A percentile compares a stretch with the other conserved stretches of the same genome.
Conservation (phyloP, 768 basidiomycete genomes). For the Trametes villosa region DNA sequence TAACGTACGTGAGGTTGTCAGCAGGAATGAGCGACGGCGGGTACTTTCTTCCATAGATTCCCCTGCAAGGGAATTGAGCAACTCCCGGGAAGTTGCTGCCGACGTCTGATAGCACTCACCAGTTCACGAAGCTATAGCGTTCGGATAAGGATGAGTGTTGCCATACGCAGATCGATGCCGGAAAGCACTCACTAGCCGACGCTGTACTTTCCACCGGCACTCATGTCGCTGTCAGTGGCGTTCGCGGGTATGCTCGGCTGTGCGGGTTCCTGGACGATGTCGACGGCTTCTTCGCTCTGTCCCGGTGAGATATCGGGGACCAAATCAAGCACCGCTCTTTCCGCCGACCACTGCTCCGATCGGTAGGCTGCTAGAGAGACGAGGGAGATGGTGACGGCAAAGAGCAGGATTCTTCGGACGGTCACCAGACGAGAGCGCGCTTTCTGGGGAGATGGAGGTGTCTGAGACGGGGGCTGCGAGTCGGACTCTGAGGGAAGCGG, state of each 20-base stretch:
- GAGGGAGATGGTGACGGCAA: conserved; percentile 42
- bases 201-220: conserved; percentile 64
- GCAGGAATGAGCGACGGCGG: conserved; percentile 84
- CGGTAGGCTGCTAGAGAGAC: conserved; percentile 48
- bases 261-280: conserved; percentile 5
- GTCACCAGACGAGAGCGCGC: conserved; percentile 33
- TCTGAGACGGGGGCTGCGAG: conserved; percentile 19
- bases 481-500: conserved; percentile 34
- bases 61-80: conserved; percentile 52
- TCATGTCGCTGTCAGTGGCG: conserved; percentile 40
- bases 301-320: conserved; percentile 4
- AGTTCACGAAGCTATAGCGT: conserved; percentile 74
- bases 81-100: not conserved
- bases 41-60: conserved; percentile 93
- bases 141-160: conserved; percentile 12
- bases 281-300: conserved; percentile 6
- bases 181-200: conserved; percentile 72
- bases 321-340: not conserved
- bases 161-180: not conserved
- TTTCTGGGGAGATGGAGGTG: conserved; percentile 22
- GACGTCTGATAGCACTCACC: conserved; percentile 44
- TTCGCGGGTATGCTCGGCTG: not conserved
- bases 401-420: conserved; percentile 38
- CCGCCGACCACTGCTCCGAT: conserved; percentile 46
- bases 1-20: conserved; percentile 80